Conservation (phyloP, 1,284 basidiomycete species). For the Sanghuangporus baumii region DNA sequence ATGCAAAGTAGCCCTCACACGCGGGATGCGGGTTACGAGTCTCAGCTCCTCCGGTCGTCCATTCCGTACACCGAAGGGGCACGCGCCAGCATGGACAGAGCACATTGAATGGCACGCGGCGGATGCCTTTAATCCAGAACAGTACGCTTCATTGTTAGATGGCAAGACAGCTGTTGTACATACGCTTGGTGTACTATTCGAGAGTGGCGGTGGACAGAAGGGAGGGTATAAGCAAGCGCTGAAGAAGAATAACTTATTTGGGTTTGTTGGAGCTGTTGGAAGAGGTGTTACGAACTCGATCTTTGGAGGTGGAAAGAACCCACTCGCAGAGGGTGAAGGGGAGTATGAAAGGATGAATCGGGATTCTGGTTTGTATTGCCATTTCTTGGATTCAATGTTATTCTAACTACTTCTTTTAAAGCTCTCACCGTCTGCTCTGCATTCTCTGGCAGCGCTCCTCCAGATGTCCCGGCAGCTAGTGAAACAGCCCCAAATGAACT, state of each 20-base stretch:
- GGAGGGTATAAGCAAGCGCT: slow-evolving; percentile 76
- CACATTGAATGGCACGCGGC: slow-evolving; percentile 83
- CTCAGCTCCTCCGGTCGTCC: slow-evolving; percentile 87
- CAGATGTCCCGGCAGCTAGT: slow-evolving; percentile 20
- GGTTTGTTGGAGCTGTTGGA: slow-evolving; percentile 46
- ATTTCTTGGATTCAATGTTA: neutral
- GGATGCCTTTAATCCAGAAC: slow-evolving; percentile 71
- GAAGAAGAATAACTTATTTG: slow-evolving; percentile 49
- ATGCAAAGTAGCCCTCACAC: slow-evolving; percentile 78
- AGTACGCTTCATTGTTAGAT: slow-evolving; percentile 67
- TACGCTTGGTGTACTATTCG: slow-evolving; percentile 90
- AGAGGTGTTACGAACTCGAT: slow-evolving; percentile 28
- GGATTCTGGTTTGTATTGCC: slow-evolving; percentile 69
- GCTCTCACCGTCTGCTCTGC: slow-evolving; percentile 73
- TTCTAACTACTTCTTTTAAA: slow-evolving; percentile 27
- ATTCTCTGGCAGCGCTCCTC: slow-evolving; percentile 43
- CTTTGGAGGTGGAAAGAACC: slow-evolving; percentile 43
- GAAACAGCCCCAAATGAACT: slow-evolving; percentile 18
- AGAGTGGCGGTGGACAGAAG: slow-evolving; percentile 35
- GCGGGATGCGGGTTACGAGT: slow-evolving; percentile 84
- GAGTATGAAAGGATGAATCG: slow-evolving; percentile 82
- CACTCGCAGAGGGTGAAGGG: slow-evolving; percentile 48
- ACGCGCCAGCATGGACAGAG: slow-evolving; percentile 78
- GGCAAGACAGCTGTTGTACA: slow-evolving; percentile 80
- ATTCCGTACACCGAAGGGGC: slow-evolving; percentile 84